These are phyloP conservation scores for Hibiscus tridactylites DNA, from an alignment of 345 rosid genomes.

Conservation along the genomic window DNA sequence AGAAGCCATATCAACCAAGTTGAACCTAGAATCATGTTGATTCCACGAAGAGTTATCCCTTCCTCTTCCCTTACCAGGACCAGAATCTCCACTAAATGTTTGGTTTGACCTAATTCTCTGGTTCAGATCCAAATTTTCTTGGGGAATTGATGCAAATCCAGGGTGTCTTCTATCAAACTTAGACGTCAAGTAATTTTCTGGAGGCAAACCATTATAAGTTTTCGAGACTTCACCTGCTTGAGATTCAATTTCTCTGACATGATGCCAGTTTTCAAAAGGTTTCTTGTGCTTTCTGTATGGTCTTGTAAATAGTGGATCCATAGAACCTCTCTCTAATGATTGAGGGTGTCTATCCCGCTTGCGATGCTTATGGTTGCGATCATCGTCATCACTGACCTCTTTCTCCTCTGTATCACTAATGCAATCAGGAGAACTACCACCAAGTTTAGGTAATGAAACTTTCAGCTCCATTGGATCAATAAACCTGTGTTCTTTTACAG, in stretches of 20 bases:
- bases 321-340: conserved; percentile 54
- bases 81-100: conserved; percentile 50
- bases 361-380: conserved; percentile 96
- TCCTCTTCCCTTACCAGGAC: conserved; percentile 78
- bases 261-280: conserved; percentile 58
- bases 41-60: conserved; percentile 63
- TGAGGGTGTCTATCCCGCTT: conserved; percentile 57
- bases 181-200: conserved; percentile 30
- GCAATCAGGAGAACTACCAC: conserved; percentile 58
- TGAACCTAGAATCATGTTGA: conserved; percentile 60
- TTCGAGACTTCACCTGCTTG: conserved; percentile 39
- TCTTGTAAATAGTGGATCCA: conserved; percentile 47
- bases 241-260: conserved; percentile 16
- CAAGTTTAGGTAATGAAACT: conserved; percentile 57
- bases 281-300: conserved; percentile 59
- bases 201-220: conserved; percentile 26
- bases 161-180: conserved; percentile 55
- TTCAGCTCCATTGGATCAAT: conserved; percentile 54
- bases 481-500: background rate
- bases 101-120: conserved; percentile 56
- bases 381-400: conserved; percentile 93
- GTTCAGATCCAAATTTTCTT: conserved; percentile 42
- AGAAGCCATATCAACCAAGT: conserved; percentile 54
- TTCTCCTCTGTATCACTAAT: conserved; percentile 75
- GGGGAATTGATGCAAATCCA: conserved; percentile 37